These are phyloP conservation scores for Heliamphora exappendiculata DNA, from an alignment of 148 eudicot species.

Conservation along the genomic window DNA sequence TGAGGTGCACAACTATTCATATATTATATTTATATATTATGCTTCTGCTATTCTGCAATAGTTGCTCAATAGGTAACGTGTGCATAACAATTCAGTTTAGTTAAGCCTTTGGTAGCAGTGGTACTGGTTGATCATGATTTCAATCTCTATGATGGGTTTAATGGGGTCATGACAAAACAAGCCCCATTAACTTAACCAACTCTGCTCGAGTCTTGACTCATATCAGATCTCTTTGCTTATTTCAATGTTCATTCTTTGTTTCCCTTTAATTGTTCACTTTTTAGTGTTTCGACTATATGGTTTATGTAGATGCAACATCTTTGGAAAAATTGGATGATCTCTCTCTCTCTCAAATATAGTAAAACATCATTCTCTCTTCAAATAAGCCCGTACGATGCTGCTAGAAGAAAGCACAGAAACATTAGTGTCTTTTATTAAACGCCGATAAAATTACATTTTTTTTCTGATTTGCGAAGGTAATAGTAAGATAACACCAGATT, in stretches of 20 bases:
- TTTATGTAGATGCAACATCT: background rate
- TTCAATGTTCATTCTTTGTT: no score
- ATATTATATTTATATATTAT: no score
- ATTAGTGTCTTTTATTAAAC: background rate
- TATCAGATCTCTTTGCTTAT: background rate
- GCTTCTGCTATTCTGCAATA: no score
- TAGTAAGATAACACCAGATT: background rate
- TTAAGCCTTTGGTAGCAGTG: no score
- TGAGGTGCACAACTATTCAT: no score
- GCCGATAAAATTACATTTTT: background rate
- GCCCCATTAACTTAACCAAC: background rate
- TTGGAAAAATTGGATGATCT: background rate
- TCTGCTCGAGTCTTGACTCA: background rate
- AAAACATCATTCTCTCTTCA: background rate
- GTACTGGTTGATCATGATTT: no score
- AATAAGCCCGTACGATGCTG: background rate
- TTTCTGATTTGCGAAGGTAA: background rate
- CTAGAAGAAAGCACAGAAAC: background rate
- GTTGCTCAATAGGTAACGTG: no score
- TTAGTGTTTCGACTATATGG: no score
- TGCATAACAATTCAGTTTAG: no score
- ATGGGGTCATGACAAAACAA: no score
- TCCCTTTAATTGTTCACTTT: no score
- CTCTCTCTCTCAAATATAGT: background rate
- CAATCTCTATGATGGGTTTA: no score